A percentile compares a stretch with the other conserved stretches of the same genome.
Conservation (phyloP, 495 filamentous ascomycete genomes). For the Hyaloscypha hepaticicola region DNA sequence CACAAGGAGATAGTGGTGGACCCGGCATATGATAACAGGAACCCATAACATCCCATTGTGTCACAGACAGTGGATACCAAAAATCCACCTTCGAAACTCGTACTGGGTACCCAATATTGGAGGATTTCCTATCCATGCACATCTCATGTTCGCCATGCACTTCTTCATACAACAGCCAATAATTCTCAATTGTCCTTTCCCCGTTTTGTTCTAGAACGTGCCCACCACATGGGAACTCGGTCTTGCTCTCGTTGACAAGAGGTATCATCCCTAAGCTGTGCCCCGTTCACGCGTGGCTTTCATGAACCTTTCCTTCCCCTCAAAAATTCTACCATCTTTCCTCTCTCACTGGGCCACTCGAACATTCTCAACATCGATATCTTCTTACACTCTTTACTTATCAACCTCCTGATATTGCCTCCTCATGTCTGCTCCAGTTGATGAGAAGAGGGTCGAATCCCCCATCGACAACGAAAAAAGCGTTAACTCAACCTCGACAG, state of each 20-base stretch:
- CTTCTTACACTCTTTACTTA: background rate
- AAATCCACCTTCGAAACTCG: background rate
- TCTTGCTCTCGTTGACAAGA: background rate
- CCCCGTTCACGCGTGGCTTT: background rate
- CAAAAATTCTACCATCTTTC: background rate
- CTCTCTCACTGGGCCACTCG: background rate
- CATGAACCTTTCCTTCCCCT: background rate
- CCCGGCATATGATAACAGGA: background rate
- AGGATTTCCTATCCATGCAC: background rate
- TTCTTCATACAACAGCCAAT: background rate
- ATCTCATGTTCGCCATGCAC: background rate
- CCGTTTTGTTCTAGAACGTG: background rate
- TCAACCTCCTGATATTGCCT: background rate
- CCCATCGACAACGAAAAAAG: constrained; percentile 5
- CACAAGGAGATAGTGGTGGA: too few species aligned
- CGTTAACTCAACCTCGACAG: background rate
- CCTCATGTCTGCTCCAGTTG: background rate
- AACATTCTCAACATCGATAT: background rate
- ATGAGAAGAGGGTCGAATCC: background rate
- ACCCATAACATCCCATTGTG: background rate
- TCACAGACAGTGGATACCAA: background rate
- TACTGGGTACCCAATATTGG: background rate
- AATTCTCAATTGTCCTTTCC: background rate
- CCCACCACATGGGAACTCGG: background rate
- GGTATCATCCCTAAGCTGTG: too few species aligned